These are phyloP conservation scores for Phytophthora hybrid DNA, from an alignment of 352 stramenopile genomes.

Conservation along the genomic window DNA sequence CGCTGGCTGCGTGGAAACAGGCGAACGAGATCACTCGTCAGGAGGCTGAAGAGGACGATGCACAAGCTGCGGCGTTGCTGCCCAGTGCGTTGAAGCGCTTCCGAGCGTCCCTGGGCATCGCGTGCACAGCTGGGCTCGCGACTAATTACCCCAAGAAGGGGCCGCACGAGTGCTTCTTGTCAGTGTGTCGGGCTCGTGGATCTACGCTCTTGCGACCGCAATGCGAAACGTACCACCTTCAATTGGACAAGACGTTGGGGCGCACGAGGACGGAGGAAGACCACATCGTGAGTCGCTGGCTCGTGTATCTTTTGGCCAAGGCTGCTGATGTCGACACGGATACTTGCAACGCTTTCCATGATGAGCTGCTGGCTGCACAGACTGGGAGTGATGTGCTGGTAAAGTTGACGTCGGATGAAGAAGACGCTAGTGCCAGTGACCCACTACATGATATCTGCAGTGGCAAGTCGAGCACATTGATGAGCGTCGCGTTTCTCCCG, in stretches of 20 bases:
- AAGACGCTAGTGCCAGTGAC: conserved; percentile 13
- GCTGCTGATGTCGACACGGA: conserved; percentile 46
- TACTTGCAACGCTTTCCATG: conserved; percentile 37
- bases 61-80: conserved; percentile 27
- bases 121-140: conserved; percentile 75
- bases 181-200: conserved; percentile 48
- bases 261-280: conserved; percentile 74
- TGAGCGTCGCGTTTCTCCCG: conserved; percentile 64
- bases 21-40: conserved; percentile 48
- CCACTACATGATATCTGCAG: conserved; percentile 42
- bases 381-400: conserved; percentile 41
- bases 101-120: conserved; percentile 58
- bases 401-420: conserved; percentile 17
- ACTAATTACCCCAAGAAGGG: conserved; percentile 72
- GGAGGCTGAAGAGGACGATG: conserved; percentile 41
- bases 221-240: conserved; percentile 68
- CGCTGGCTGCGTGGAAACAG: conserved; percentile 58
- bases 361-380: conserved; percentile 42
- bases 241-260: conserved; percentile 68
- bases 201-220: conserved; percentile 28
- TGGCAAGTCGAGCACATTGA: conserved; percentile 30
- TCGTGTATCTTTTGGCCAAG: conserved; percentile 75
- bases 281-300: conserved; percentile 68
- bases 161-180: conserved; percentile 75
- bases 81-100: conserved; percentile 47